Conservation (phyloP, 2,329 filamentous ascomycete genomes). For the Leptoxyphium fumago region DNA sequence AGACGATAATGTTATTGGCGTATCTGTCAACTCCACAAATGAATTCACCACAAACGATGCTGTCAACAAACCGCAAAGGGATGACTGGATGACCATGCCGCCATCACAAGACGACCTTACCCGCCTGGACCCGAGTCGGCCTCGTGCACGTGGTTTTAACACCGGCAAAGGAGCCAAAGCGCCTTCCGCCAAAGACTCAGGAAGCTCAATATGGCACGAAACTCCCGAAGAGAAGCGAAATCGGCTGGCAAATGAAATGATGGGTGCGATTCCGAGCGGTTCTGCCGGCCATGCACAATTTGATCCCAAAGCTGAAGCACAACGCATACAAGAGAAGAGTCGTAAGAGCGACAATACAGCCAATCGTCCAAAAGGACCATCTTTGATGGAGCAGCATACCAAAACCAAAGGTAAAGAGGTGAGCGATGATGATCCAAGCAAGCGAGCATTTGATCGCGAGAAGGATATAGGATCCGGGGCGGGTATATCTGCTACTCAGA, state of each 20-base stretch:
- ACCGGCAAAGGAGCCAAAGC: constrained; percentile 46
- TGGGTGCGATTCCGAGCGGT: constrained; percentile 48
- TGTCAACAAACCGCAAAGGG: constrained; percentile 42
- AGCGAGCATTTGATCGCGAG: constrained; percentile 74
- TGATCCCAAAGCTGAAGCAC: constrained; percentile 8
- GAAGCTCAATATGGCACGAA: constrained; percentile 67
- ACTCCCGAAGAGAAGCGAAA: constrained; percentile 77
- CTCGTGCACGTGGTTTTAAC: constrained; percentile 70
- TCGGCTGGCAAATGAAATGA: constrained; percentile 64
- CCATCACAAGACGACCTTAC: constrained; percentile 37
- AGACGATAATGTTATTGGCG: constrained; percentile 13
- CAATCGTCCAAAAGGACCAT: constrained; percentile 20
- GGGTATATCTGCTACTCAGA: neutral
- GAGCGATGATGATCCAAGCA: constrained; percentile 76
- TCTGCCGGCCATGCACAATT: constrained; percentile 17
- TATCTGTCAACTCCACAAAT: constrained; percentile 15
- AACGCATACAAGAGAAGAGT: constrained; percentile 34
- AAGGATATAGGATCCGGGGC: constrained; percentile 60
- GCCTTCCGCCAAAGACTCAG: constrained; percentile 22
- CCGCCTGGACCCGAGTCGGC: constrained; percentile 67
- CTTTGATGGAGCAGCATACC: constrained; percentile 32
- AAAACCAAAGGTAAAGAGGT: constrained; percentile 40
- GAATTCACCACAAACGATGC: neutral
- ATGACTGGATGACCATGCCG: constrained; percentile 47
- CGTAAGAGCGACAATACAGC: constrained; percentile 20